Percentiles rank a stretch among this genome's conserved stretches.
These are phyloP conservation scores for Cyclocybe aegerita DNA, from an alignment of 768 basidiomycete genomes.

Conservation along the genomic window DNA sequence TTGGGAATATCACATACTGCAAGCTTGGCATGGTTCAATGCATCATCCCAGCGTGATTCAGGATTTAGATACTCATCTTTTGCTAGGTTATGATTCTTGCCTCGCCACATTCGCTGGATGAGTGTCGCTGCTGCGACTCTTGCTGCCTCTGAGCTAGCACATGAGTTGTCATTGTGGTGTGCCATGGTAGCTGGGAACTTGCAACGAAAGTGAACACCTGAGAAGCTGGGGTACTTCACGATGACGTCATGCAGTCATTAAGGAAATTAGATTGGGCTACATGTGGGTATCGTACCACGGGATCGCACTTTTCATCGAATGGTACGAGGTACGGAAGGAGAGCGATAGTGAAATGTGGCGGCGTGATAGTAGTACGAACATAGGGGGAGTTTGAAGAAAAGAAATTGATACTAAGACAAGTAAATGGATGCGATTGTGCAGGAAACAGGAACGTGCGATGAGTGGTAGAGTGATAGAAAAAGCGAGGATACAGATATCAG, in stretches of 20 bases:
- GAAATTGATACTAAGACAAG: slow-evolving; percentile 8
- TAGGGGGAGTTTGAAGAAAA: background rate
- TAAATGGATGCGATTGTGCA: background rate
- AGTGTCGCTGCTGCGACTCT: slow-evolving; percentile 29
- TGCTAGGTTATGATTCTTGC: slow-evolving; percentile 19
- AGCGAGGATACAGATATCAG: slow-evolving; percentile 23
- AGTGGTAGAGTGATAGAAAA: slow-evolving; percentile 17
- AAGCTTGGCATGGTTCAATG: slow-evolving; percentile 32
- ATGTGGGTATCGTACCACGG: slow-evolving; percentile 31
- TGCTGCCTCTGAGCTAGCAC: slow-evolving; percentile 18
- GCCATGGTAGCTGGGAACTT: background rate
- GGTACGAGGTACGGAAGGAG: slow-evolving; percentile 4
- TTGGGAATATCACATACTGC: slow-evolving; percentile 23
- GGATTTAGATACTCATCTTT: slow-evolving; percentile 27
- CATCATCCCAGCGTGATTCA: slow-evolving; percentile 37
- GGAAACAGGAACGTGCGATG: background rate
- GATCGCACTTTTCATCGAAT: slow-evolving; percentile 15
- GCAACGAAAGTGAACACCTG: background rate
- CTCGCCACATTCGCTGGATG: slow-evolving; percentile 42
- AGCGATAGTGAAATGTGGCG: slow-evolving; percentile 12
- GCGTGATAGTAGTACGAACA: slow-evolving; percentile 16
- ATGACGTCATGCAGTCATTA: slow-evolving; percentile 35
- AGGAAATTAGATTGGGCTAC: slow-evolving; percentile 41
- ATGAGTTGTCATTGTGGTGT: background rate
- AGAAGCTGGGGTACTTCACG: background rate